Evolutionary conservation across 2,329 filamentous ascomycete species (phyloP).

Genomic region (Colletotrichum tropicicola): DNA sequence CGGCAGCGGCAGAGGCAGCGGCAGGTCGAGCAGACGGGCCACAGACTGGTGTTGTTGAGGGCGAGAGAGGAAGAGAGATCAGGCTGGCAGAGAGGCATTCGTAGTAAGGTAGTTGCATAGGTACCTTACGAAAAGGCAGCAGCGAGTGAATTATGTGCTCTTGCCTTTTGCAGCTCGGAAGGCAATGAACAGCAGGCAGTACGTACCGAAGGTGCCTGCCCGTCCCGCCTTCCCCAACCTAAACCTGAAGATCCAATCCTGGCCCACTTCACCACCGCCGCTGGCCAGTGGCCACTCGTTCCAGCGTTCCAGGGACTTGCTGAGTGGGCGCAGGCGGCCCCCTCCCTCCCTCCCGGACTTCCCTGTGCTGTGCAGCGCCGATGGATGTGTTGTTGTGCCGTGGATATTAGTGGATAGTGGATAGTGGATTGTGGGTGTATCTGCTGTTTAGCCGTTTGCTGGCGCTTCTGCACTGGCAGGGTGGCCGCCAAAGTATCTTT

Average conservation of each 20-base stretch:
- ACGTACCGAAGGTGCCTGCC: not conserved
- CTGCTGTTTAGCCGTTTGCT: constrained; percentile 20
- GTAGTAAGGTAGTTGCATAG: no score
- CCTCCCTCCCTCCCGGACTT: not conserved
- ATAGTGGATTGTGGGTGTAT: not conserved
- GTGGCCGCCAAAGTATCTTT: not conserved
- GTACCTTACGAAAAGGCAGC: no score
- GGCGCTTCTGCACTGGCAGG: constrained; percentile 5
- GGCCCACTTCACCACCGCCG: not conserved
- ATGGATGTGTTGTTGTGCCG: no score
- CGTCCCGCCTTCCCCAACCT: not conserved
- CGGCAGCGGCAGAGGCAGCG: no score
- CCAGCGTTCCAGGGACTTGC: not conserved
- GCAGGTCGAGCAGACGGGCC: no score
- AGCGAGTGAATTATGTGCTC: no score
- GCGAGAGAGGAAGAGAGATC: no score
- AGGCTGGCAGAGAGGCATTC: no score
- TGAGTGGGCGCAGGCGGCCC: not conserved
- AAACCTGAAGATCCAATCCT: constrained; percentile 9
- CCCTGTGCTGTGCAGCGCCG: not conserved
- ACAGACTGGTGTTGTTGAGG: no score
- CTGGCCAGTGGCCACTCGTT: not conserved
- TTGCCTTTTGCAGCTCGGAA: no score
- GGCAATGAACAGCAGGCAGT: not conserved
- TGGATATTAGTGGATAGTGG: no score